These are phyloP conservation scores for Sarcodon sp. DNA, from an alignment of 768 basidiomycete species.

Conservation along the genomic window DNA sequence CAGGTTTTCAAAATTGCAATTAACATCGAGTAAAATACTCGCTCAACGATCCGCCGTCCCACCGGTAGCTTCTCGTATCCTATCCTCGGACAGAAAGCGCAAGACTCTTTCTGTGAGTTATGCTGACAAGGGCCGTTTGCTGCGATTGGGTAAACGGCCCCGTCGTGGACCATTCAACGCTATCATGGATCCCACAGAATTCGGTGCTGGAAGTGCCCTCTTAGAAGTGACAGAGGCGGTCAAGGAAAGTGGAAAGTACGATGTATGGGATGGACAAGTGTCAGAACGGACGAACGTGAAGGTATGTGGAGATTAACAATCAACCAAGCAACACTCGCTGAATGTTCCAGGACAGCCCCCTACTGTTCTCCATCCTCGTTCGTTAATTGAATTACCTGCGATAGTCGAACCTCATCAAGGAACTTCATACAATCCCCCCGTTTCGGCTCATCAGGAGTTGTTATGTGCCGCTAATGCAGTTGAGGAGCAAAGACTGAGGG, in stretches of 20 bases:
- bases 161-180: constrained; percentile 65
- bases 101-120: constrained; percentile 31
- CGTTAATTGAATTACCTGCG: constrained; percentile 49
- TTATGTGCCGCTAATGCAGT: constrained; percentile 51
- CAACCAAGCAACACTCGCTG: neutral
- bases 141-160: constrained; percentile 63
- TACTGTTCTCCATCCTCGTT: constrained; percentile 27
- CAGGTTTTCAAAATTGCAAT: constrained; percentile 34
- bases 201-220: constrained; percentile 50
- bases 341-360: constrained; percentile 29
- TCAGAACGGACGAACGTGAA: constrained; percentile 24
- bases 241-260: constrained; percentile 51
- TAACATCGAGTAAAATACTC: constrained; percentile 71
- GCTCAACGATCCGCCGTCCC: constrained; percentile 81
- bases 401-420: constrained; percentile 68
- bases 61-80: constrained; percentile 55
- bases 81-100: constrained; percentile 23
- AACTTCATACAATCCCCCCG: constrained; percentile 81
- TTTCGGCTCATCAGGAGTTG: constrained; percentile 58
- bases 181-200: constrained; percentile 53
- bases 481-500: constrained; percentile 47
- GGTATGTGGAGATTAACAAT: constrained; percentile 20
- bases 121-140: constrained; percentile 64
- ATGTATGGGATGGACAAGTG: constrained; percentile 39
- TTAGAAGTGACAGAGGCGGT: constrained; percentile 59